These are phyloP conservation scores for Ophidiomyces ophidiicola DNA, from an alignment of 2,329 filamentous ascomycete genomes.

Conservation along the genomic window DNA sequence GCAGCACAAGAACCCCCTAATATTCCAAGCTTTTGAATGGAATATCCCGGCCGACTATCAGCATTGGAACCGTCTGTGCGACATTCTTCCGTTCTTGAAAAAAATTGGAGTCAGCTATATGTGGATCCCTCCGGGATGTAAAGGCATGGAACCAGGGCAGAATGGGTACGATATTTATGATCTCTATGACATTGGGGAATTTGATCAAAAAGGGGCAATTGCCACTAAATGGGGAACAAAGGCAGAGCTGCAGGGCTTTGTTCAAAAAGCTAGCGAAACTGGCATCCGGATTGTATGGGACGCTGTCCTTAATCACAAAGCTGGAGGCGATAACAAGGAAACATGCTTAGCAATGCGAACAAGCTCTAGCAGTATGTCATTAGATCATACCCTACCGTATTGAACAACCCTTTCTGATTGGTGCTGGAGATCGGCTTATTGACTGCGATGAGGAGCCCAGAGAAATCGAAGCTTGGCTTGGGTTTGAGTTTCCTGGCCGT, in stretches of 20 bases:
- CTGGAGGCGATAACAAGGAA: slow-evolving; percentile 54
- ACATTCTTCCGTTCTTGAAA: slow-evolving; percentile 43
- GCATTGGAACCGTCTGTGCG: slow-evolving; percentile 49
- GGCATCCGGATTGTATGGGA: slow-evolving; percentile 55
- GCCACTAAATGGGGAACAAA: slow-evolving; percentile 59
- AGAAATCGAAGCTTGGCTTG: slow-evolving; percentile 56
- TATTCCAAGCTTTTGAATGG: slow-evolving; percentile 65
- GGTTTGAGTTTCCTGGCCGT: slow-evolving; percentile 53
- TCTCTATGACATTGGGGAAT: slow-evolving; percentile 58
- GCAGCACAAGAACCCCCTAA: slow-evolving; percentile 37
- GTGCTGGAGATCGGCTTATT: slow-evolving; percentile 8
- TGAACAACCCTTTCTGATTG: slow-evolving; percentile 1
- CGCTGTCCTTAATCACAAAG: slow-evolving; percentile 61
- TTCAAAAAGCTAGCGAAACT: slow-evolving; percentile 39
- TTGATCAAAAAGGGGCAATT: slow-evolving; percentile 53
- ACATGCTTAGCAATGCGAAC: slow-evolving; percentile 52
- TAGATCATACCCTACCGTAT: neutral
- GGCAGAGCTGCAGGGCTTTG: slow-evolving; percentile 46
- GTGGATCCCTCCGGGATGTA: slow-evolving; percentile 62
- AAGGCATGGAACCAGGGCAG: slow-evolving; percentile 48
- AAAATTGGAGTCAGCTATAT: slow-evolving; percentile 49
- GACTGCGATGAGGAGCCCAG: slow-evolving; percentile 38
- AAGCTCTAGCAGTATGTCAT: slow-evolving; percentile 36
- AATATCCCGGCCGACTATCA: slow-evolving; percentile 49
- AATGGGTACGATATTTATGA: slow-evolving; percentile 63